Percentiles rank a stretch among this genome's conserved stretches.
Evolutionary conservation across 2,329 filamentous ascomycete genomes (phyloP).

Genomic region (Ophioceras dolichostomum): DNA sequence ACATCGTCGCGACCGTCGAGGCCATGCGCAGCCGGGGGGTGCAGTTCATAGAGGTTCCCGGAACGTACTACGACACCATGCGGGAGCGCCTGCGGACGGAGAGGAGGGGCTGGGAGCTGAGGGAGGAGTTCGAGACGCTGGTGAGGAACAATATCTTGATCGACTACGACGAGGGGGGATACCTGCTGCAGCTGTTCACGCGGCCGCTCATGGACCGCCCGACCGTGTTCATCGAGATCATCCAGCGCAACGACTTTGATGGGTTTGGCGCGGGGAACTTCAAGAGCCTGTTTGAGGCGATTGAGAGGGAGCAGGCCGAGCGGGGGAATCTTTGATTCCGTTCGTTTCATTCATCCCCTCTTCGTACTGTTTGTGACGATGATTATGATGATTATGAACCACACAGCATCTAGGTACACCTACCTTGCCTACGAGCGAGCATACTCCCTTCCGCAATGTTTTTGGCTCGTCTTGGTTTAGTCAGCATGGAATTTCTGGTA

Average conservation of each 20-base stretch:
- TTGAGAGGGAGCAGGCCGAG: slow-evolving; percentile 82
- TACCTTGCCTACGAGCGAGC: too few relatives aligned
- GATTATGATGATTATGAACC: too few relatives aligned
- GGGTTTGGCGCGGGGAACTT: slow-evolving; percentile 95
- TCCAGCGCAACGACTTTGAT: slow-evolving; percentile 80
- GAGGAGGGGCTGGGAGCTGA: slow-evolving; percentile 47
- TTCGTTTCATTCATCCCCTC: background rate
- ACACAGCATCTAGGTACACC: too few relatives aligned
- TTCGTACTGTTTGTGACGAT: background rate
- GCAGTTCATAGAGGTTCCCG: slow-evolving; percentile 82
- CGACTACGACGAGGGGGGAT: slow-evolving; percentile 89
- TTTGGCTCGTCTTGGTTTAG: too few relatives aligned
- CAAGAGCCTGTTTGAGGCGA: slow-evolving; percentile 88
- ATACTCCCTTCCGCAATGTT: too few relatives aligned
- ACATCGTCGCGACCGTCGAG: slow-evolving; percentile 68
- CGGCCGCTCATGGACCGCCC: slow-evolving; percentile 90
- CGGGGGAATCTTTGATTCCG: slow-evolving; percentile 59
- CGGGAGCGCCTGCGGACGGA: slow-evolving; percentile 56
- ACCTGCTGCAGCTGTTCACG: slow-evolving; percentile 65
- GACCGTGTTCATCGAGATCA: slow-evolving; percentile 94
- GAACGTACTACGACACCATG: slow-evolving; percentile 78
- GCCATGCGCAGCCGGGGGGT: slow-evolving; percentile 77
- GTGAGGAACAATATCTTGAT: slow-evolving; percentile 76
- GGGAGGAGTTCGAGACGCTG: slow-evolving; percentile 62
- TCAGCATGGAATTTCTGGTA: too few relatives aligned